Conservation (phyloP, 768 basidiomycete genomes). For the Podaxis sp. region DNA sequence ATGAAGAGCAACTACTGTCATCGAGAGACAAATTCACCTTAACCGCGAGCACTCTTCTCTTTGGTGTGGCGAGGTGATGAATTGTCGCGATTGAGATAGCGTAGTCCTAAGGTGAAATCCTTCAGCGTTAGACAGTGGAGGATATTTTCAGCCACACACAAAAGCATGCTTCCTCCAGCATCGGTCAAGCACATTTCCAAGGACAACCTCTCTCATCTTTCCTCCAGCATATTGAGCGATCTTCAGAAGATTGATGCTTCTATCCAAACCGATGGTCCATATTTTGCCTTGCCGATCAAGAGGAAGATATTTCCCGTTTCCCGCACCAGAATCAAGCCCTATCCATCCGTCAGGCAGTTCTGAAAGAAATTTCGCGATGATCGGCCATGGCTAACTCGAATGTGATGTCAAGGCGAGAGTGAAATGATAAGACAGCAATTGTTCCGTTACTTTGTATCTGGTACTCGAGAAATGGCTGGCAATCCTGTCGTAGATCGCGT, state of each 20-base stretch:
- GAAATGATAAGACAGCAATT: neutral
- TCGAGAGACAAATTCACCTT: slow-evolving; percentile 45
- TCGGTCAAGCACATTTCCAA: slow-evolving; percentile 70
- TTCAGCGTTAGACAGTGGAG: neutral
- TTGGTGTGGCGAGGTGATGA: slow-evolving; percentile 85
- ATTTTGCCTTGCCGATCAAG: slow-evolving; percentile 57
- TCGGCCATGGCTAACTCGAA: slow-evolving; percentile 75
- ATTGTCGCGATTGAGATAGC: slow-evolving; percentile 97
- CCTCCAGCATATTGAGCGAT: slow-evolving; percentile 67
- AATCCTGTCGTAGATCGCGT: slow-evolving; percentile 80
- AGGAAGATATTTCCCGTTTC: slow-evolving; percentile 96
- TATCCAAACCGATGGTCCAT: slow-evolving; percentile 82
- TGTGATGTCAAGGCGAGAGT: neutral
- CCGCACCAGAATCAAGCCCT: slow-evolving; percentile 92
- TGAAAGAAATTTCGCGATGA: slow-evolving; percentile 71
- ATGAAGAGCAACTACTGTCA: neutral
- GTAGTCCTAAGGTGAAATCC: slow-evolving; percentile 62
- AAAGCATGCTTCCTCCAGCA: slow-evolving; percentile 79
- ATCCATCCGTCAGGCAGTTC: slow-evolving; percentile 72
- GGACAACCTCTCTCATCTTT: slow-evolving; percentile 63
- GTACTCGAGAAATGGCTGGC: slow-evolving; percentile 86
- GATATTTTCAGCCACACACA: slow-evolving; percentile 34
- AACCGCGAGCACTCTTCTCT: slow-evolving; percentile 67
- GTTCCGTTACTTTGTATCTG: slow-evolving; percentile 68
- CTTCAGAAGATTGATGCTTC: slow-evolving; percentile 72